Evolutionary conservation across 495 filamentous ascomycete species (phyloP).

Genomic region (Penicillium samsonianum): DNA sequence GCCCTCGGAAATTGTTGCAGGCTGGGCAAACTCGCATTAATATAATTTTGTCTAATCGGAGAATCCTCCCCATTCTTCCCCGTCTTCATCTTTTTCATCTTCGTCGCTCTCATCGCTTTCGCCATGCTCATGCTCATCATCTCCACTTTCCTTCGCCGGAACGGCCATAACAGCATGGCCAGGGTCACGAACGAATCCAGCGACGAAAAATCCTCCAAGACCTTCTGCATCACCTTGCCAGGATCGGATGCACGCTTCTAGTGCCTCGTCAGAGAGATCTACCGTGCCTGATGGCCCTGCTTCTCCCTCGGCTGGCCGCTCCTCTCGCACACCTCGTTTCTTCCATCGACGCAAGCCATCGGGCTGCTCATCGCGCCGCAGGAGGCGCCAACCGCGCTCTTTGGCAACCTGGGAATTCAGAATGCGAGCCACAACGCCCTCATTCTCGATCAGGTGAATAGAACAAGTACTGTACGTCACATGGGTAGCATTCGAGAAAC

Average conservation of each 20-base stretch:
- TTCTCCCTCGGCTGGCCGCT: slow-evolving; percentile 24
- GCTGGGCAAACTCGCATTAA: slow-evolving; percentile 3
- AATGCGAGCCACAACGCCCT: slow-evolving; percentile 73
- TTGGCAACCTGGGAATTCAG: slow-evolving; percentile 64
- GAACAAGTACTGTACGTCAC: slow-evolving; percentile 95
- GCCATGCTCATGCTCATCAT: slow-evolving; percentile 16
- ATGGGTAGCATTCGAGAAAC: slow-evolving; percentile 71
- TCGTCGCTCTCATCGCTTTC: slow-evolving; percentile 25
- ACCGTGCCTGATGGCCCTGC: slow-evolving; percentile 17
- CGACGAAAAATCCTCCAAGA: slow-evolving; percentile 73
- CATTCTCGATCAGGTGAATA: slow-evolving; percentile 81
- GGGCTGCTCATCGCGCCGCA: slow-evolving; percentile 69
- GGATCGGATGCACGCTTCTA: slow-evolving; percentile 79
- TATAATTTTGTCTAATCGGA: slow-evolving; percentile 38
- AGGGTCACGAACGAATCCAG: slow-evolving; percentile 59
- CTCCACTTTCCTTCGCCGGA: slow-evolving; percentile 3
- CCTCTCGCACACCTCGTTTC: slow-evolving; percentile 58
- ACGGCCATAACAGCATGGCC: neutral
- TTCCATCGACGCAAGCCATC: slow-evolving; percentile 70
- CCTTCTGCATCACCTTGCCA: slow-evolving; percentile 78
- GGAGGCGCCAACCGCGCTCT: slow-evolving; percentile 71
- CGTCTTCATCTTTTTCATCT: slow-evolving; percentile 27
- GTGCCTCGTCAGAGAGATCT: slow-evolving; percentile 50
- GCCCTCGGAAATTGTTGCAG: slow-evolving; percentile 3
- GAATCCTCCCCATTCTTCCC: slow-evolving; percentile 51